Base-by-base conservation (phyloP, 2,329 filamentous ascomycete species). In the Ophiostoma piceae region DNA sequence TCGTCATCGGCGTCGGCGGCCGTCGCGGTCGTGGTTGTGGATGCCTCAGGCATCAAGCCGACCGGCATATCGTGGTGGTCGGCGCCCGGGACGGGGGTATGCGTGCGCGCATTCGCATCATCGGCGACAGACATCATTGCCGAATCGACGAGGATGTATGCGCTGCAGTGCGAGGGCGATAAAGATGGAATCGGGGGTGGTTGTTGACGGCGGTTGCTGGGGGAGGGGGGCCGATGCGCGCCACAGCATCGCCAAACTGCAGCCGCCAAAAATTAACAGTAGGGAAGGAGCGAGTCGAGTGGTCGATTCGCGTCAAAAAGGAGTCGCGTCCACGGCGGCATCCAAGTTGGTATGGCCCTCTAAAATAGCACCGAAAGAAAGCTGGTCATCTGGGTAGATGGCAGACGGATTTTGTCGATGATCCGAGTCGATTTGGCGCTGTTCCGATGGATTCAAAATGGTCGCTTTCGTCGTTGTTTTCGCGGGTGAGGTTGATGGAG, bases 1-100 rank as follows among this genome's bases (percentile, higher is more conserved):
- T 94, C 90, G 67, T 92, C 90, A 76, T 90, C 83, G 76, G 83
- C 81, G 79, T 88, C 85, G 60, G 43, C 16, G 66, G 29, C 22
- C 41, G 67, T 68, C 60, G 66, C 60, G 66, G 66, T 70, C 8
- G 62, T 47, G n/a, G 67, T 67, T 67, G 65, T 71, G 41, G 84
- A 80, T 84, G 85, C 83, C 84, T 88, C 85, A 84, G 85, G 85
- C 84, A 87, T 80, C 83, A 41, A 65, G 11, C 32, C 32, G 62
- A 37, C 29, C 4, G 83, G 82, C 69, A 79, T 77, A 75, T 80
- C 77, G 78, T 79, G 80, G 79, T 54, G 26, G 9, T 86, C 84
- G 66, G 64, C 68, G 69, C 62, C 69, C 43, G 69, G 51, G 77
- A 82, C 77, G 75, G 83, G 82, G 74, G 84, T 84, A 74, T 82